Base-by-base conservation (phyloP, 78 protist species). In the Dictyostelium intermedium region DNA sequence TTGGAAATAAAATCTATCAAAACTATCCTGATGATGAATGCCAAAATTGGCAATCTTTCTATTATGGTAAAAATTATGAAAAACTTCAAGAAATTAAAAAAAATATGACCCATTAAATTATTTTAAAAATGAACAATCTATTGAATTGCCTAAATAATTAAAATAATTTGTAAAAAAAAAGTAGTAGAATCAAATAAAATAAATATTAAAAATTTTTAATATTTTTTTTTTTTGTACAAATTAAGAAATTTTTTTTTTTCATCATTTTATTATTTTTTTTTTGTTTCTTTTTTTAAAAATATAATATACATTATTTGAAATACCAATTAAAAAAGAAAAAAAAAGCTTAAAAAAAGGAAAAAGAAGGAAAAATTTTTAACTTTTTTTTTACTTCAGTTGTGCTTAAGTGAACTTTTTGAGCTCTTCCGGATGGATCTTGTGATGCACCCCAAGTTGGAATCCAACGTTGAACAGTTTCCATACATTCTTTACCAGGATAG, bases 341-440 rank as follows among this genome's bases (percentile, higher is more conserved):
- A 20, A 56, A 56, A 56, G 20, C 2, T 20, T 20, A 5, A 20
- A 56, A 56, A 1, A 14, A 16, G 20, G 20, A 56, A 56, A 56
- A 56, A 56, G 2, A 56, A 16, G 5, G 2, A 1, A 10, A 1
- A 16, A 10, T 13, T 50, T 25, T n/a, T 25, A 25, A 10, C 27
- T 66, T 27, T 25, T 25, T 66, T 66, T 27, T 66, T 66, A 25
- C n/a, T 18, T 66, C 74, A 11, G 61, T 82, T 60, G 77, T 11
- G 18, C 47, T 56, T 56, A 56, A 56, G 35, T 82, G 86, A n/a
- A 82, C 35, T 60, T 82, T 89, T 89, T 89, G 94, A 69, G 94
- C 94, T 61, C 98, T 82, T 27, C 98, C 98, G 1, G 95, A 83
- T 16, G 97, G 95, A 83, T 97, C 98, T 13, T 30, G 11, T 16